Conservation (phyloP, 2,329 filamentous ascomycete species). For the Cladophialophora immunda region DNA sequence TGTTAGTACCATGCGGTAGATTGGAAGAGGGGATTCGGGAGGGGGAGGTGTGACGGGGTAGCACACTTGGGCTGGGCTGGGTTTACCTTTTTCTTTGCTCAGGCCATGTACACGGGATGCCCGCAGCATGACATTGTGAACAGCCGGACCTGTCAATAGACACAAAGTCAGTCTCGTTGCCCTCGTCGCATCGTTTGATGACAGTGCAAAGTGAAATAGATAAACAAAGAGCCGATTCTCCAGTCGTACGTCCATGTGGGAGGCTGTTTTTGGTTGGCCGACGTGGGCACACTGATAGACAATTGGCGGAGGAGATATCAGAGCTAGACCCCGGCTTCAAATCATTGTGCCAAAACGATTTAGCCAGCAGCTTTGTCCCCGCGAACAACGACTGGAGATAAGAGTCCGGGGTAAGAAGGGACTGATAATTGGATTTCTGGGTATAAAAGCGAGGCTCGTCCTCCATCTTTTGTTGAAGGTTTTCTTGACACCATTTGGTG, state of each 20-base stretch:
- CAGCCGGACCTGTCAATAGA: conserved; percentile 33
- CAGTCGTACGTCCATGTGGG: not conserved
- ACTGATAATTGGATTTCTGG: not conserved
- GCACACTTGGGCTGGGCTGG: not conserved
- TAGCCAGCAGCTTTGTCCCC: conserved; percentile 7
- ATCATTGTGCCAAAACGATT: conserved; percentile 26
- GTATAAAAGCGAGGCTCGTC: conserved; percentile 24
- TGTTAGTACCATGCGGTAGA: conserved; percentile 3
- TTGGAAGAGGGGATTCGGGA: not conserved
- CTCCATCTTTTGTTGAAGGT: conserved; percentile 1
- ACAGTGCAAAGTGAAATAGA: conserved; percentile 6
- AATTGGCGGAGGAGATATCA: conserved; percentile 18
- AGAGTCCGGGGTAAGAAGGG: conserved; percentile 22
- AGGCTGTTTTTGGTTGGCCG: not conserved
- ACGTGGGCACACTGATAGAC: not conserved
- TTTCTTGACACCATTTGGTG: not conserved
- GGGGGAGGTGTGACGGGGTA: not conserved
- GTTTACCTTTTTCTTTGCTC: conserved; percentile 39
- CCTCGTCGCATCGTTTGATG: conserved; percentile 1
- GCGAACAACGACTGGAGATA: conserved; percentile 21
- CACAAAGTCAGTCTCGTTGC: conserved; percentile 23
- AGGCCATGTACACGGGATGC: conserved; percentile 39
- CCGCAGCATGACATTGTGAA: conserved; percentile 36
- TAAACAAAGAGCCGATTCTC: conserved; percentile 19
- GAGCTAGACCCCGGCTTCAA: conserved; percentile 16